Conservation (phyloP, 2,329 filamentous ascomycete genomes). For the Aspergillus chevalieri region DNA sequence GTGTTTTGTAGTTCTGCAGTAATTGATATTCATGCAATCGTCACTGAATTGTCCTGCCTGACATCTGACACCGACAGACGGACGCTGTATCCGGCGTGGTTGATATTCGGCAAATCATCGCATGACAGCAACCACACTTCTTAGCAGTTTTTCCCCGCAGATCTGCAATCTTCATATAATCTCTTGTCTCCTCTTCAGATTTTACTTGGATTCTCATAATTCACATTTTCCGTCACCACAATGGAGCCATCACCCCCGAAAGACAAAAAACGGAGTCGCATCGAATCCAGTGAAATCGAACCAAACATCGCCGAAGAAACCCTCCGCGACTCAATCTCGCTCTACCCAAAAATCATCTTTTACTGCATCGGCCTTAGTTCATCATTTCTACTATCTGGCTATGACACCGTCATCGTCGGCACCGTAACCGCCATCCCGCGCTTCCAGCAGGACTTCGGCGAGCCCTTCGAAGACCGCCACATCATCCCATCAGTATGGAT, state of each 20-base stretch:
- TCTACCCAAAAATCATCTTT: slow-evolving; percentile 6
- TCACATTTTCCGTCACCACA: background rate
- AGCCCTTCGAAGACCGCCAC: slow-evolving; percentile 20
- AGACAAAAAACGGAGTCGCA: background rate
- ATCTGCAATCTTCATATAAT: background rate
- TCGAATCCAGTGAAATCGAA: background rate
- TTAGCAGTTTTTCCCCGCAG: background rate
- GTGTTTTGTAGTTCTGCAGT: too few species aligned
- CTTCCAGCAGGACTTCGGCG: slow-evolving; percentile 29
- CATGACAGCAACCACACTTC: background rate
- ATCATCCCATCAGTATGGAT: slow-evolving; percentile 43
- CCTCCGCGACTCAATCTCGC: slow-evolving; percentile 1
- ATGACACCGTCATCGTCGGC: slow-evolving; percentile 28
- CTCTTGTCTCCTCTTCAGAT: background rate
- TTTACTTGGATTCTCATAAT: too few species aligned
- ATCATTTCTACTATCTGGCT: slow-evolving; percentile 27
- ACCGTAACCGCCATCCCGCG: slow-evolving; percentile 18
- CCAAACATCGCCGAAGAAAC: background rate
- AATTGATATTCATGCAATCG: too few species aligned
- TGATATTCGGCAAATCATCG: background rate
- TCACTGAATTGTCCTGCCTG: too few species aligned
- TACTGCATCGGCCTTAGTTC: slow-evolving; percentile 15
- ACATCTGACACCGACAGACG: too few species aligned
- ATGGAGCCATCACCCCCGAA: background rate
- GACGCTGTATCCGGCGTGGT: too few species aligned